Base-by-base conservation (phyloP, 345 rosid genomes). In the Eucalyptus regnans region DNA sequence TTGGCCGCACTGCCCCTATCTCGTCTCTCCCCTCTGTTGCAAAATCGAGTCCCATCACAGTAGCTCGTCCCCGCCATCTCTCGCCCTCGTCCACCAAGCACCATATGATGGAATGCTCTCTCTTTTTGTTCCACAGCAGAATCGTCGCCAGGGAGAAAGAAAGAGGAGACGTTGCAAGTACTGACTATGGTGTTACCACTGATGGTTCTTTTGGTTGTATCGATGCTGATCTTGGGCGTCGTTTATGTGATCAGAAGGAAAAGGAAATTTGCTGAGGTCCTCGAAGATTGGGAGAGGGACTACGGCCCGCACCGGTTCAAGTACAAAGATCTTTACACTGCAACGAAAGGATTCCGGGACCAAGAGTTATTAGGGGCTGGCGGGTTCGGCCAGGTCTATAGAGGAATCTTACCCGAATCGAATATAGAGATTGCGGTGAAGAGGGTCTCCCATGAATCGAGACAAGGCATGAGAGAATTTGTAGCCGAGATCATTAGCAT, bases 341-440 rank as follows among this genome's bases (percentile, higher is more conserved):
- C 98, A 6, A 94, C 99, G 0, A 95, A 92, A 90, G 98, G 96
- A 11, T 96, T 96, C 76, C 94, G 66, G 86, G 96, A 94, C 44
- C 94, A 90, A 80, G 96, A 93, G 52, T 64, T 95, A 22, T 66
- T 96, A 51, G 98, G 99, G 1, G 31, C 88, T 0, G 97, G 99
- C 1, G 98, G 99, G 66, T 96, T 96, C 46, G 97, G 99, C 1
- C 88, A 90, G 31, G 99, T 96, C 8, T 96, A 95, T 44, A 91
- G 90, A 94, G 97, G 99, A 12, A 80, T 90, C 8, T 86, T 97
- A 3, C 95, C 94, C 4, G 87, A 7, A 31, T 89, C 94, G 15
- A 95, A 94, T 79, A 7, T 91, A 3, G 92, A 94, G 86, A 89
- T 97, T 68, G 99, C 98, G 2, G 97, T 97, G 81, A 97, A 97